Evolutionary conservation across 352 stramenopile species (phyloP), one percentile per base, ranked within the genome.

Genomic region (Phytopythium litorale): DNA sequence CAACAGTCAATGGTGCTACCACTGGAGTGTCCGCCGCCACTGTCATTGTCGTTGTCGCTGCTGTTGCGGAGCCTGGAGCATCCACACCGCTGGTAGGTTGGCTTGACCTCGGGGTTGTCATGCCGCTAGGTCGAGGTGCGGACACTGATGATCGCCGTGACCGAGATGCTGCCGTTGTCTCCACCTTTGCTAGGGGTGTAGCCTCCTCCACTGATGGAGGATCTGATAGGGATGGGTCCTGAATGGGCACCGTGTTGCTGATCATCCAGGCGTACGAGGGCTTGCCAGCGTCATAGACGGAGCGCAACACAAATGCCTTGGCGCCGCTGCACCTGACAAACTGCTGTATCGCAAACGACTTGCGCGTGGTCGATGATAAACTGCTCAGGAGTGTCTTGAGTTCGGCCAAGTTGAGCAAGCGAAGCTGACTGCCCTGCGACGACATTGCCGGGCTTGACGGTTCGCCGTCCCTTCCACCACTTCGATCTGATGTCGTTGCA

Each of bases 261-360:
- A 94, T 85, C 78, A 92, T 91, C 85, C 85, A 94, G 12, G 79
- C 85, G 32, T 77, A 79, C 8, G 74, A 28, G 48, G 85, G 78
- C 32, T 90, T 89, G 7, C 72, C 71, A 0, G 68, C 62, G 43
- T 92, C 83, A 43, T 89, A 87, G 7, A 92, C 73, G 9, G 78
- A 72, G 3, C 85, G 73, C 25, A 92, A 76, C 7, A 92, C 60
- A 48, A 91, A 92, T 25, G 83, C 79, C 55, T 91, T 91, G 1
- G 81, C 75, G 13, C 81, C 83, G 33, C 88, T 91, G 59, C 78
- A 88, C 15, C 79, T 80, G 33, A 92, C 60, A 54, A 87, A 92
- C 30, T 79, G 73, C 53, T 94, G 85, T 3, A 94, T 64, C 6
- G 80, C 81, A 59, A 92, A 94, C 19, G 78, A 78, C 56, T 88